Percentiles rank a stretch among this genome's conserved stretches.
phyloP scores from a whole-genome alignment of 2,329 filamentous ascomycete genomes.

The Passalora sequoiae region DNA sequence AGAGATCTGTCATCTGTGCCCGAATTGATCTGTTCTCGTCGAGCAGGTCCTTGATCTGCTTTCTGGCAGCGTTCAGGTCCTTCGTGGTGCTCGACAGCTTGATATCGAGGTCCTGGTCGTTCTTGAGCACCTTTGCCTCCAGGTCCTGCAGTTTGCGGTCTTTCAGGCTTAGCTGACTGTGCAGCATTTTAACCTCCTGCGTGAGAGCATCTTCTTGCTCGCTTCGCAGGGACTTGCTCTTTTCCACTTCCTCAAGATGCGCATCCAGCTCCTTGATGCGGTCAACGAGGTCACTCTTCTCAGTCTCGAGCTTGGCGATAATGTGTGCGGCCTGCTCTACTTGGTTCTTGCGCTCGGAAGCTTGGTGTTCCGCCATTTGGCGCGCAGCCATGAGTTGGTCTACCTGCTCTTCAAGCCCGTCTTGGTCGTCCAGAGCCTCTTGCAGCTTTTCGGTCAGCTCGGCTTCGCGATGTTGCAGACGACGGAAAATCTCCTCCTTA shows the following conservation, averaged over 20 bases:
- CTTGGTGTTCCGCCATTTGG: conserved; percentile 79
- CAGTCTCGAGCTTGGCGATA: conserved; percentile 77
- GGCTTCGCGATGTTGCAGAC: conserved; percentile 84
- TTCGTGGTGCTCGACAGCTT: conserved; percentile 74
- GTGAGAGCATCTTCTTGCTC: conserved; percentile 70
- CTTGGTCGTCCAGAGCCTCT: conserved; percentile 88
- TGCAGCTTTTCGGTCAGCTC: conserved; percentile 91
- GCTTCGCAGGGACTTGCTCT: conserved; percentile 66
- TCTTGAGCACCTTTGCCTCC: conserved; percentile 74
- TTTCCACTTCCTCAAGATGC: conserved; percentile 65
- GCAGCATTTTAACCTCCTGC: conserved; percentile 83
- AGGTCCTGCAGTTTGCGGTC: conserved; percentile 85
- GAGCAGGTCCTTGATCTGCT: conserved; percentile 68
- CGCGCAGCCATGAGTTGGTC: conserved; percentile 85
- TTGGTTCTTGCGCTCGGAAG: conserved; percentile 71
- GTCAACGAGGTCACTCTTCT: conserved; percentile 69
- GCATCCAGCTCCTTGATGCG: conserved; percentile 65
- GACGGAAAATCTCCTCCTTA: conserved; percentile 98
- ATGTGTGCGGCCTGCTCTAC: conserved; percentile 87
- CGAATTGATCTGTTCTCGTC: conserved; percentile 79
- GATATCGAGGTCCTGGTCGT: conserved; percentile 82
- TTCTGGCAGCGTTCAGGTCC: conserved; percentile 68
- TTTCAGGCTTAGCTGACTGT: conserved; percentile 82
- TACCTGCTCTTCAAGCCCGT: conserved; percentile 86
- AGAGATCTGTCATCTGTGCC: conserved; percentile 78